Evolutionary conservation across 2,329 filamentous ascomycete genomes (phyloP), one percentile per base, ranked within the genome.

Genomic region (Colletotrichum phormii): DNA sequence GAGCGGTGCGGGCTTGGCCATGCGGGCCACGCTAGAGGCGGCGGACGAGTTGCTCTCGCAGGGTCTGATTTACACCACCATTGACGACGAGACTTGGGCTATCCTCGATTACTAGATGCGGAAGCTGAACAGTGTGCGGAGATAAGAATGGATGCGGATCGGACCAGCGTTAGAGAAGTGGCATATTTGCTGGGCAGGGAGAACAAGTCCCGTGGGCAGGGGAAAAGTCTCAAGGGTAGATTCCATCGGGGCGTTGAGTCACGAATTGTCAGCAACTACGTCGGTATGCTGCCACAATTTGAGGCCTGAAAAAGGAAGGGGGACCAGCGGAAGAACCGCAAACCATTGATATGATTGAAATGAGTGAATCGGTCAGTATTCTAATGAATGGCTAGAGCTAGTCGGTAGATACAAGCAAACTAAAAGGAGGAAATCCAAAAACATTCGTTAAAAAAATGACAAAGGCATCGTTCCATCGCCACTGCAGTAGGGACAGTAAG

Each of bases 1-100:
- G 12, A 86, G 87, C 60, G 87, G 89, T 71, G 86, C 92, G 22
- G 87, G 89, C 8, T 83, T 98, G 83, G 87, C 92, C 9, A 83
- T 91, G 35, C 87, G 87, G 31, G 94, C 97, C 58, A 93, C 97
- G 15, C 85, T 92, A 77, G 90, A 88, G 64, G 95, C 91, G n/a
- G 91, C 93, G 11, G 94, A 98, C 77, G 95, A 98, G 83, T 83
- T 99, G 79, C 82, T 95, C 55, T 86, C 86, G 2, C 84, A 90
- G 67, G 94, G 95, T 35, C 80, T 94, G 77, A 94, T 98, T 75
- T 99, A 95, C 84, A 94, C 95, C 33, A 99, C 97, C 11, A 89
- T 97, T 7, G 95, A 98, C 83, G 96, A 98, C 79, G 89, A 94
- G 82, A 98, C 96, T 0, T 98, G 94, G 92, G 94, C 95, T 55